Evolutionary conservation across 1,284 basidiomycete genomes (phyloP).

Genomic region (Irpex sp.): DNA sequence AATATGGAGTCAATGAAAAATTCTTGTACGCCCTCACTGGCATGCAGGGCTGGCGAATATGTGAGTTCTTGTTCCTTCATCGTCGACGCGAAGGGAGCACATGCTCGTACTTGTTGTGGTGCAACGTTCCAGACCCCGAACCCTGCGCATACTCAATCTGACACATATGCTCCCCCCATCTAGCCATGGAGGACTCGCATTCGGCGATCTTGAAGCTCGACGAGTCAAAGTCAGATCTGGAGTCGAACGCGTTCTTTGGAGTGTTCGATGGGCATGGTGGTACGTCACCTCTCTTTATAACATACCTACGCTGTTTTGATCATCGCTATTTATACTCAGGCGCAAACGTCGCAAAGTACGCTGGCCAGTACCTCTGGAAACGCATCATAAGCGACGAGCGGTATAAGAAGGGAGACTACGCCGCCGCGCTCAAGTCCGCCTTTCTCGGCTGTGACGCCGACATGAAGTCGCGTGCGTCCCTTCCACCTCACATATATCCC

Average conservation of each 20-base stretch:
- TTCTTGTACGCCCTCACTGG: slow-evolving; percentile 86
- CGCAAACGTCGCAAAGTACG: slow-evolving; percentile 85
- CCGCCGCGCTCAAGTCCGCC: slow-evolving; percentile 79
- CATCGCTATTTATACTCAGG: slow-evolving; percentile 45
- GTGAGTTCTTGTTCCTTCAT: slow-evolving; percentile 49
- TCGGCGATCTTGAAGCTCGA: slow-evolving; percentile 75
- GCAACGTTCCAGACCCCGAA: neutral
- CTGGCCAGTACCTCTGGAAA: slow-evolving; percentile 86
- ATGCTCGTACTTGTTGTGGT: neutral
- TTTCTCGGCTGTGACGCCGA: slow-evolving; percentile 97
- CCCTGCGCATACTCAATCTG: neutral
- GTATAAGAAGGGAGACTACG: slow-evolving; percentile 72
- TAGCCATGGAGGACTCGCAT: slow-evolving; percentile 99
- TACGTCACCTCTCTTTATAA: slow-evolving; percentile 34
- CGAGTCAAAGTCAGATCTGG: slow-evolving; percentile 37
- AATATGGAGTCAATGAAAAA: slow-evolving; percentile 74
- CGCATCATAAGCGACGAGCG: slow-evolving; percentile 72
- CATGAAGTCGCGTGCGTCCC: slow-evolving; percentile 67
- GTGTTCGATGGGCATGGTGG: slow-evolving; percentile 99
- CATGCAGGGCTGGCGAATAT: slow-evolving; percentile 99
- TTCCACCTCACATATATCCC: slow-evolving; percentile 25
- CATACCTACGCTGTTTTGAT: neutral
- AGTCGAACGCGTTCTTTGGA: slow-evolving; percentile 82
- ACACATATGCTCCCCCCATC: slow-evolving; percentile 1
- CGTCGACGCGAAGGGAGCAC: neutral